Evolutionary conservation across 331 rosid species (phyloP).

Genomic region (Pyrus hybrid): DNA sequence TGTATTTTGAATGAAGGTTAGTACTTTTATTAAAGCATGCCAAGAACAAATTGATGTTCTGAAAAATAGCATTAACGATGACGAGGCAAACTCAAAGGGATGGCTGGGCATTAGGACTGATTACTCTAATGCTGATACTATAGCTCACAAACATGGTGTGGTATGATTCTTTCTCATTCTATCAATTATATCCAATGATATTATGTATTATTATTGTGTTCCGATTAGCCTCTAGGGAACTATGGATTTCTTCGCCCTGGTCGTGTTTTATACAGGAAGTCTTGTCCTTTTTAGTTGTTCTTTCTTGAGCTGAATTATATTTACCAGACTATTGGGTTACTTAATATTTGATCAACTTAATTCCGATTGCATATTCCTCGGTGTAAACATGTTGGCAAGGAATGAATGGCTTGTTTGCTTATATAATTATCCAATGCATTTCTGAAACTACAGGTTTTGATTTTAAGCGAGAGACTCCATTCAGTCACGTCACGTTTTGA

Average conservation of each 20-base stretch:
- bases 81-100: conserved; percentile 65
- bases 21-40: conserved; percentile 85
- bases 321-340: not conserved
- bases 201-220: not conserved
- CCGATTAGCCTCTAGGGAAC: not conserved
- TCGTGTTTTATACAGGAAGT: not conserved
- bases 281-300: not conserved
- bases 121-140: conserved; percentile 67
- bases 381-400: not conserved
- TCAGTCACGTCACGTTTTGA: conserved; percentile 80
- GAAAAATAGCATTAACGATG: conserved; percentile 68
- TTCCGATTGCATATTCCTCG: conserved; percentile 3
- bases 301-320: not conserved
- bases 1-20: conserved; percentile 26
- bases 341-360: not conserved
- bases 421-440: not conserved
- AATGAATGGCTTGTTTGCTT: conserved; percentile 3
- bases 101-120: conserved; percentile 67
- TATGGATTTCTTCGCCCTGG: not conserved
- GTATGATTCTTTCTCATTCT: conserved; percentile 38
- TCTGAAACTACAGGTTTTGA: conserved; percentile 50
- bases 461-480: conserved; percentile 86
- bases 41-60: conserved; percentile 87
- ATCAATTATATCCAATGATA: not conserved
- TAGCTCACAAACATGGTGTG: conserved; percentile 99